These are phyloP conservation scores for Cutaneotrichosporon cyanovorans DNA, from an alignment of 1,284 basidiomycete species.

Conservation along the genomic window DNA sequence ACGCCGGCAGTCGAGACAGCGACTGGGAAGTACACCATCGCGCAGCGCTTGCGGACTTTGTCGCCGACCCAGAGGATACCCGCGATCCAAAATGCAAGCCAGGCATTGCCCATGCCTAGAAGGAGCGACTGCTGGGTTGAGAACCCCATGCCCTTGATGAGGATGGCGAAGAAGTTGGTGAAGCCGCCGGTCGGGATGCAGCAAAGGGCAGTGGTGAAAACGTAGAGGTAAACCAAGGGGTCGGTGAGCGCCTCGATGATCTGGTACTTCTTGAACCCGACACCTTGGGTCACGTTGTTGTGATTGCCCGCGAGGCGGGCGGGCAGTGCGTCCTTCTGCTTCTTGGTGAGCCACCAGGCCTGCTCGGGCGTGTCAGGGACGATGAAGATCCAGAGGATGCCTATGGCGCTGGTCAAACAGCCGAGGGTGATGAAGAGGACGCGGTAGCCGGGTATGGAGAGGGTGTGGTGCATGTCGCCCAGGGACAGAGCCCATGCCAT, in stretches of 20 bases:
- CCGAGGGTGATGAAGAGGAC: constrained; percentile 24
- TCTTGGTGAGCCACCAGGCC: constrained; percentile 24
- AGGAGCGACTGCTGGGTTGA: constrained; percentile 10
- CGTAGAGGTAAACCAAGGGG: constrained; percentile 7
- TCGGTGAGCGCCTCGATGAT: constrained; percentile 24
- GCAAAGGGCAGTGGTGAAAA: too few species aligned
- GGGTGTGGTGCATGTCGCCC: constrained; percentile 6
- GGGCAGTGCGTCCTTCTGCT: constrained; percentile 26
- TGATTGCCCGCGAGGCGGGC: constrained; percentile 28
- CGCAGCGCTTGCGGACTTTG: constrained; percentile 7
- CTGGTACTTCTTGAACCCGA: constrained; percentile 25
- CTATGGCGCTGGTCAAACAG: constrained; percentile 14
- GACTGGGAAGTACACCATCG: constrained; percentile 6
- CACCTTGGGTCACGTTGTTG: constrained; percentile 35
- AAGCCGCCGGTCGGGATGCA: constrained; percentile 17
- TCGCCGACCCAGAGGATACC: constrained; percentile 16
- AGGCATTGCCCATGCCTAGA: constrained; percentile 13
- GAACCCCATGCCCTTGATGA: constrained; percentile 20
- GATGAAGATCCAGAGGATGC: constrained; percentile 20
- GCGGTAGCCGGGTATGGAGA: constrained; percentile 17
- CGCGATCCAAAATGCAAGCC: constrained; percentile 12
- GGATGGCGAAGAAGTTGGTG: constrained; percentile 19
- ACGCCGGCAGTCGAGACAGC: constrained; percentile 14
- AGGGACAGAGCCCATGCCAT: constrained; percentile 17
- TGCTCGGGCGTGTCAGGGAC: constrained; percentile 25